These are phyloP conservation scores for Dittrichia graveolens DNA, from an alignment of 129 eudicot species.

Conservation along the genomic window DNA sequence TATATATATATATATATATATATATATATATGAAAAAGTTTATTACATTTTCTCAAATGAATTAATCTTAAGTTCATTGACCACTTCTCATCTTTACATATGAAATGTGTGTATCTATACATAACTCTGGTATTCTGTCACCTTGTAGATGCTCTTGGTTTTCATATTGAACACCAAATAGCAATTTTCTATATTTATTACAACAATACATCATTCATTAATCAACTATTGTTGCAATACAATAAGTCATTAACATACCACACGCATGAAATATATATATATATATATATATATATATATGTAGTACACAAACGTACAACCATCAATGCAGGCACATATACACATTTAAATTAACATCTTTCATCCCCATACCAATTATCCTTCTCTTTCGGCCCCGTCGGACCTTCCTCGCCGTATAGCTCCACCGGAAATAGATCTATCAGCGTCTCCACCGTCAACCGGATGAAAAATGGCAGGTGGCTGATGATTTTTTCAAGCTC, in stretches of 20 bases:
- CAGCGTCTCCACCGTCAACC: slow-evolving; percentile 68
- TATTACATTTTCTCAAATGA: no score
- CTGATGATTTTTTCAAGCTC: slow-evolving; percentile 80
- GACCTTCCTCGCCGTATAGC: slow-evolving; percentile 91
- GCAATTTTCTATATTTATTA: neutral
- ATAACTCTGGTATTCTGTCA: no score
- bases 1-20: no score
- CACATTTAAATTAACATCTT: slow-evolving; percentile 45
- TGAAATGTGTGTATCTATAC: no score
- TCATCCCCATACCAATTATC: slow-evolving; percentile 97
- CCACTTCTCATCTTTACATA: no score
- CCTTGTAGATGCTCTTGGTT: no score
- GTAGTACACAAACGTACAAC: slow-evolving; percentile 34
- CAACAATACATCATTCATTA: slow-evolving; percentile 3
- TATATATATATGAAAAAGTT: no score
- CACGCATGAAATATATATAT: neutral
- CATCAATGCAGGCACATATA: slow-evolving; percentile 20
- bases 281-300: no score
- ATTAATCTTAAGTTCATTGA: no score
- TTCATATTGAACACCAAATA: no score
- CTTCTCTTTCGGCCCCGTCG: slow-evolving; percentile 98
- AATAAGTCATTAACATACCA: neutral
- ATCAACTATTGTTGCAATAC: slow-evolving; percentile 11
- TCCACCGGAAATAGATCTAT: slow-evolving; percentile 78
- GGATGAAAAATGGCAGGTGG: slow-evolving; percentile 67